Base-by-base conservation (phyloP, 768 basidiomycete genomes). In the Boletus reticuloceps region DNA sequence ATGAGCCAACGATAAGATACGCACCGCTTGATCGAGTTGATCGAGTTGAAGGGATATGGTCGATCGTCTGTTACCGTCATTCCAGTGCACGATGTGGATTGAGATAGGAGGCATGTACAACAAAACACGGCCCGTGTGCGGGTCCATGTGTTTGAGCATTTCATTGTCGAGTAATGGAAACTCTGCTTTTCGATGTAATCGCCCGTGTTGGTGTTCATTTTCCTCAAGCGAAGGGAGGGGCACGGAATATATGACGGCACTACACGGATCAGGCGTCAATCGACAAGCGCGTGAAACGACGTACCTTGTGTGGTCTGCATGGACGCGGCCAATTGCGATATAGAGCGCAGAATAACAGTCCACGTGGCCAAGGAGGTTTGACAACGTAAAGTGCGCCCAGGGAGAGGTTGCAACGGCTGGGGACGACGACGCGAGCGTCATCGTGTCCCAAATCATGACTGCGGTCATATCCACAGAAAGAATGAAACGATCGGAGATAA, bases 51-150 rank as follows among this genome's bases (percentile, higher is more conserved):
- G 55, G n/a, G 64, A 36, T 13, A 75, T 60, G 1, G 50, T 58
- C 10, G 59, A 62, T n/a, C 61, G 64, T 20, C 48, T 55, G 13
- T 62, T 55, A 4, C 52, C 60, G 1, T 69, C 62, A 4, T 63
- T 58, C 76, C 77, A 80, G 40, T 75, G 67, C n/a, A 79, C 19
- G 34, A 81, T 43, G 38, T 74, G 69, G 22, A 81, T 61, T 5
- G 56, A 54, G 19, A 64, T 63, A 7, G 69, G 61, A 19, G 59
- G 67, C 0, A 70, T 69, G 45, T 50, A 37, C 7, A 75, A 64
- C 6, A 72, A 68, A 29, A 74, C 59, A 25, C 74, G 65, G n/a
- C 69, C 56, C 6, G 63, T 58, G 10, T 34, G 20, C 0, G 73
- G 68, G 9, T 77, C 69, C 38, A 82, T 67, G 31, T 71, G 64